Evolutionary conservation across 805 yeast species (phyloP).

Genomic region (Metschnikowia similis): DNA sequence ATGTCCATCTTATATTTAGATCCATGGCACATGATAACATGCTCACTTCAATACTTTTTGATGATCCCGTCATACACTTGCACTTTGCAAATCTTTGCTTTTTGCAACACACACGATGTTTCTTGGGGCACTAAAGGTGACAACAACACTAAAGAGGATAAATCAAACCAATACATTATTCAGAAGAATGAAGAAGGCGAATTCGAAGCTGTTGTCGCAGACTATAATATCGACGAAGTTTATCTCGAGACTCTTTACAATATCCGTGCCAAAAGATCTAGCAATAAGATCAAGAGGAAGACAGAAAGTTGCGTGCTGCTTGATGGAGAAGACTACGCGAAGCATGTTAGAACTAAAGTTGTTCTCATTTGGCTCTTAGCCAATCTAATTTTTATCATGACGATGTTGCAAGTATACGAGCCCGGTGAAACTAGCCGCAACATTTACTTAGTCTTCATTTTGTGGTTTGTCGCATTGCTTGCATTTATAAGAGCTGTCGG

Average conservation of each 20-base stretch:
- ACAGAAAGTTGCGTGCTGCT: slow-evolving; percentile 22
- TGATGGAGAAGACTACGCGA: slow-evolving; percentile 78
- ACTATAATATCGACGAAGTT: slow-evolving; percentile 78
- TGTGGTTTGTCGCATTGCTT: slow-evolving; percentile 89
- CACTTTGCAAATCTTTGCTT: slow-evolving; percentile 90
- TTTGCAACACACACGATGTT: slow-evolving; percentile 97
- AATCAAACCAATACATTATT: slow-evolving; percentile 76
- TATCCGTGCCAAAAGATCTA: slow-evolving; percentile 66
- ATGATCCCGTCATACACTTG: slow-evolving; percentile 90
- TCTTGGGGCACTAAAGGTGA: slow-evolving; percentile 99
- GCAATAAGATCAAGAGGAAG: slow-evolving; percentile 37
- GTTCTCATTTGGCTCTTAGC: slow-evolving; percentile 92
- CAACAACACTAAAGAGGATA: slow-evolving; percentile 57
- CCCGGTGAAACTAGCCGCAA: slow-evolving; percentile 58
- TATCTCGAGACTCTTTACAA: slow-evolving; percentile 72
- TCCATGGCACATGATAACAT: slow-evolving; percentile 94
- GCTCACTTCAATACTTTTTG: slow-evolving; percentile 81
- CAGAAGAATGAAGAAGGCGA: slow-evolving; percentile 77
- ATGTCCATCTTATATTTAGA: slow-evolving; percentile 84
- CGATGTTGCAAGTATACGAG: slow-evolving; percentile 76
- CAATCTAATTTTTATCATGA: slow-evolving; percentile 78
- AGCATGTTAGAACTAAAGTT: slow-evolving; percentile 91
- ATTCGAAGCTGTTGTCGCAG: slow-evolving; percentile 73
- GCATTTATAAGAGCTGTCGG: slow-evolving; percentile 82
- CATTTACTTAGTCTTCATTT: slow-evolving; percentile 73